Evolutionary conservation across 495 filamentous ascomycete species (phyloP), one percentile per base, ranked within the genome.

Genomic region (Rhypophila decipiens): DNA sequence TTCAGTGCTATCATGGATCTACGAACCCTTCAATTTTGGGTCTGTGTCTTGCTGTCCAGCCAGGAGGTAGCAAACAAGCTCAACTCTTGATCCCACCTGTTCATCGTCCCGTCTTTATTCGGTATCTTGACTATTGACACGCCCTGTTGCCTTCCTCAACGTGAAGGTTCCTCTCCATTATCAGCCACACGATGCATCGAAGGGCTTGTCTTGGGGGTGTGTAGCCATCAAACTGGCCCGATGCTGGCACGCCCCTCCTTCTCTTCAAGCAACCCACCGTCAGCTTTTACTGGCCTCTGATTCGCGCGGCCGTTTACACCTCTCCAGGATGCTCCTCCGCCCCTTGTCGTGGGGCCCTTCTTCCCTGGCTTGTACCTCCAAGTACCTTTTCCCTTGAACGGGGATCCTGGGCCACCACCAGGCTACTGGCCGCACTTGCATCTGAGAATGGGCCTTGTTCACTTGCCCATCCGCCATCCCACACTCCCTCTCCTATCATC

Each of bases 281-380:
- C 58, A 44, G 29, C 39, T 58, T 24, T 40, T 34, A 42, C 46
- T 46, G 31, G 20, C 31, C 24, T 49, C 56, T 53, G 48, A 51
- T 54, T 55, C 27, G 43, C 17, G 29, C 49, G 44, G 52, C 46
- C 52, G 48, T 62, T n/a, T 54, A 51, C 56, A 59, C 48, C 60
- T 34, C 39, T 57, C 54, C 44, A 53, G 47, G 45, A 45, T 44
- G 50, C n/a, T 42, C 49, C 38, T 50, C 59, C 44, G 33, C 55
- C 50, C 53, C 49, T 52, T 46, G 43, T 38, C 41, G 43, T 51
- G 52, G 49, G 33, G 48, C 55, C 44, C 41, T 47, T 35, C 27
- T n/a, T 29, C 47, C 20, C 44, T 49, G 27, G 37, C 41, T 44
- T 48, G 59, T 61, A 60, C 57, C 50, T 52, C 33, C 22, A 12